A percentile compares a stretch with the other conserved stretches of the same genome.
phyloP scores from a whole-genome alignment of 768 basidiomycete species.

The Tricholoma sp. region DNA sequence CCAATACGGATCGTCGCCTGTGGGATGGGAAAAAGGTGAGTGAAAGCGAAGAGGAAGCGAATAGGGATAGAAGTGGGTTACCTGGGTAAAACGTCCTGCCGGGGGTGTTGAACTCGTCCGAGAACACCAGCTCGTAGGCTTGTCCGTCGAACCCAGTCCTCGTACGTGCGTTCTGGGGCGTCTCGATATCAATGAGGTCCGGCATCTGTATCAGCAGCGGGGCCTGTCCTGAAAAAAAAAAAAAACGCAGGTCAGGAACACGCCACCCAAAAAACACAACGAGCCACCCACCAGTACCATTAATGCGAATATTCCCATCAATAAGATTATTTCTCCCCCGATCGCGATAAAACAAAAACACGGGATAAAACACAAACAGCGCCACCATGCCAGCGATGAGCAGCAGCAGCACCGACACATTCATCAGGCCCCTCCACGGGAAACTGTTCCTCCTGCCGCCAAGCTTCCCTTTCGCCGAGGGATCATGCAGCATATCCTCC shows the following conservation, averaged over 20 bases:
- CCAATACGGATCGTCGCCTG: constrained; percentile 66
- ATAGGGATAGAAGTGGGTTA: neutral
- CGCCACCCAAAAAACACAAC: neutral
- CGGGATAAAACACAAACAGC: constrained; percentile 83
- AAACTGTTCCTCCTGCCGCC: constrained; percentile 22
- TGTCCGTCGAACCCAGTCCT: constrained; percentile 72
- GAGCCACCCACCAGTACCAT: constrained; percentile 36
- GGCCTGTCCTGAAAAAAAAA: constrained; percentile 46
- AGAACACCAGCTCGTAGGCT: constrained; percentile 62
- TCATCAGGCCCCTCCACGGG: constrained; percentile 49
- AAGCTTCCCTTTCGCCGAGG: constrained; percentile 29
- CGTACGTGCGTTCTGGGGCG: constrained; percentile 52
- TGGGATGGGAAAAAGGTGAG: constrained; percentile 32
- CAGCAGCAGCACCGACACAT: constrained; percentile 62
- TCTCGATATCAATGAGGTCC: constrained; percentile 63
- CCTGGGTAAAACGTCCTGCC: constrained; percentile 30
- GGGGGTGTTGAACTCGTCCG: constrained; percentile 62
- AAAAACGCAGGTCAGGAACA: constrained; percentile 7
- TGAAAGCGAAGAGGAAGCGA: constrained; percentile 1
- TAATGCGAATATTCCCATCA: constrained; percentile 62
- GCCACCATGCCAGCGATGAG: constrained; percentile 58
- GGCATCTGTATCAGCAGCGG: constrained; percentile 55
- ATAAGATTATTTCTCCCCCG: constrained; percentile 37
- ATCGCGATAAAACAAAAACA: constrained; percentile 45
- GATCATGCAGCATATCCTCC: constrained; percentile 76